Percentiles rank a stretch among this genome's conserved stretches.
phyloP scores from a whole-genome alignment of 495 filamentous ascomycete genomes.

The Hyaloscypha hepaticicola region DNA sequence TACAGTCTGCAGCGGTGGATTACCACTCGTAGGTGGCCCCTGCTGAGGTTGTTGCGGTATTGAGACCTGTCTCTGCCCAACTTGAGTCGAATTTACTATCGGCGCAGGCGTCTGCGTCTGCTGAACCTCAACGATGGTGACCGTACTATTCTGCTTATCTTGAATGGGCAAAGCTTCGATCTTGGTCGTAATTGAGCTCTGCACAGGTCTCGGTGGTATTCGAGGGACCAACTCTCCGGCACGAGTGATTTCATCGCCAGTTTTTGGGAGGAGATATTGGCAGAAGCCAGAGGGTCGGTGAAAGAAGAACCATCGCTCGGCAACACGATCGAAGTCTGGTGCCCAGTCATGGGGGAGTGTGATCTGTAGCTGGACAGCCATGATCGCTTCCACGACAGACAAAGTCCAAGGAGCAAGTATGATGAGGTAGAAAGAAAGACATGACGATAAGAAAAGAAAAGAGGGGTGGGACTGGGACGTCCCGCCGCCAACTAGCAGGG shows the following conservation, averaged over 20 bases:
- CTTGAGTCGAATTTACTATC: neutral
- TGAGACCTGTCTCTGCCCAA: neutral
- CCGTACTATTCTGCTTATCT: neutral
- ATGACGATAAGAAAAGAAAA: neutral
- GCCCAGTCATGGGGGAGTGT: constrained; percentile 7
- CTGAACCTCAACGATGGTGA: neutral
- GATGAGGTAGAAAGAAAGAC: neutral
- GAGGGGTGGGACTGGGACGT: neutral
- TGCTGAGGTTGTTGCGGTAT: neutral
- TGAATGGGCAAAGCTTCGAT: neutral
- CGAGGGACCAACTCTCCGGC: neutral
- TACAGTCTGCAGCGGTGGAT: neutral
- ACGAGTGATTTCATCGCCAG: constrained; percentile 10
- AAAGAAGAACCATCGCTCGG: constrained; percentile 14
- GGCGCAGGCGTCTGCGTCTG: neutral
- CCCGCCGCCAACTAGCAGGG: neutral
- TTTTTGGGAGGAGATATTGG: constrained; percentile 11
- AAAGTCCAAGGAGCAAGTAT: neutral
- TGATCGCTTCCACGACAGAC: neutral
- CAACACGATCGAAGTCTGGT: constrained; percentile 10
- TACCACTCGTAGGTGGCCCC: neutral
- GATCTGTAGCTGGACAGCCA: neutral
- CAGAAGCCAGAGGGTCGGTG: constrained; percentile 10
- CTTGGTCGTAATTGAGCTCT: neutral
- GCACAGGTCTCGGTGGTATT: neutral